Evolutionary conservation across 352 stramenopile genomes (phyloP).

Genomic region (Pythium dissotocum): DNA sequence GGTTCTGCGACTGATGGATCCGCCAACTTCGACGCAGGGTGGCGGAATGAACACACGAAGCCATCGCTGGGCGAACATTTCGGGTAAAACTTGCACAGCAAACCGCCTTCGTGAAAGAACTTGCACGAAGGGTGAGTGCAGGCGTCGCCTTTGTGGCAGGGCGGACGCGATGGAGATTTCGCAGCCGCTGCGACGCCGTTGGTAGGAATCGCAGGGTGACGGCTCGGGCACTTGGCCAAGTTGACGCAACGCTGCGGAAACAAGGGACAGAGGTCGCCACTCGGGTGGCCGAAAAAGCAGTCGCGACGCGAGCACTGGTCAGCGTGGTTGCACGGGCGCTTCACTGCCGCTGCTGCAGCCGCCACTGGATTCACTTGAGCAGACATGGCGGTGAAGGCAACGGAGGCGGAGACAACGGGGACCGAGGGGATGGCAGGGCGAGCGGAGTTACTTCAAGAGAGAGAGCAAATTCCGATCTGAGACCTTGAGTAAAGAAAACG

Average conservation of each 20-base stretch:
- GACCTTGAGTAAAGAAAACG: too few relatives aligned
- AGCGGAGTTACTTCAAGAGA: too few relatives aligned
- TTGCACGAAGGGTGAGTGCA: conserved; percentile 2
- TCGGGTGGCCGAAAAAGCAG: conserved; percentile 19
- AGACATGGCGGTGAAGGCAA: neutral
- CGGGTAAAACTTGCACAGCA: conserved; percentile 8
- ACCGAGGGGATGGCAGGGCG: neutral
- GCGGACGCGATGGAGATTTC: neutral
- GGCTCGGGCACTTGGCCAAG: conserved; percentile 6
- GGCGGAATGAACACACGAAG: conserved; percentile 5
- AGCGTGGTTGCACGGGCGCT: conserved; percentile 7
- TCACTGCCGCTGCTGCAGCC: neutral
- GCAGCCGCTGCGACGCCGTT: neutral
- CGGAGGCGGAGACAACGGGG: neutral
- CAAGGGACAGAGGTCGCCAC: conserved; percentile 22
- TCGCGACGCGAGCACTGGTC: conserved; percentile 23
- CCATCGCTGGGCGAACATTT: neutral
- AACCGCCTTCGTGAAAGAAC: conserved; percentile 12
- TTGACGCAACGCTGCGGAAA: conserved; percentile 16
- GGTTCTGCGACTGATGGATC: neutral
- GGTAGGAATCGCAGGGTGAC: conserved; percentile 12
- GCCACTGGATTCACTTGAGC: neutral
- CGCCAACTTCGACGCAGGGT: neutral
- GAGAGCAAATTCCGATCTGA: too few relatives aligned
- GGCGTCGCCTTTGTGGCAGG: conserved; percentile 5